These are phyloP conservation scores for Paramecium octaurelia DNA, from an alignment of 73 alveolate genomes.

Conservation along the genomic window DNA sequence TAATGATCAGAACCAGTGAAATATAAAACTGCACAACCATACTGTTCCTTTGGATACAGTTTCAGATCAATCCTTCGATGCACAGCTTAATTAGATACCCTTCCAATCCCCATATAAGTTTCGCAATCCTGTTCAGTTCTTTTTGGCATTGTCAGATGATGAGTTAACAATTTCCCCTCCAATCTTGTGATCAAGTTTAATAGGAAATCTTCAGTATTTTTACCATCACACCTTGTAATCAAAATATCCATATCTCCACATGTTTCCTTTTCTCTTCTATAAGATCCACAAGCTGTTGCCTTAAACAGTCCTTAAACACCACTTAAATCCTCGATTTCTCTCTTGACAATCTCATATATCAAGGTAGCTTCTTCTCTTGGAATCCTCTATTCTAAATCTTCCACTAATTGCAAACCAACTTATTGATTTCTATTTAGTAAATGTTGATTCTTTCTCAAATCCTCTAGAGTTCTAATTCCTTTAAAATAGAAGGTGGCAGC, in stretches of 20 bases:
- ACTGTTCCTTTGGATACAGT: slow-evolving; percentile 81
- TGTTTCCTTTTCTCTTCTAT: slow-evolving; percentile 91
- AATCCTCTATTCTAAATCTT: slow-evolving; percentile 82
- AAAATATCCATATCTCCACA: slow-evolving; percentile 97
- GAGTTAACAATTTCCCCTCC: slow-evolving; percentile 76
- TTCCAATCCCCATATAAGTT: slow-evolving; percentile 89
- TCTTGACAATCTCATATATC: slow-evolving; percentile 73
- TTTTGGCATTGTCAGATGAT: slow-evolving; percentile 74
- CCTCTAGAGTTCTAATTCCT: slow-evolving; percentile 82
- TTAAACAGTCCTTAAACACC: slow-evolving; percentile 55
- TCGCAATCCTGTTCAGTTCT: slow-evolving; percentile 69
- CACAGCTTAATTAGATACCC: slow-evolving; percentile 60
- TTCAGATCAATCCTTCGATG: slow-evolving; percentile 92
- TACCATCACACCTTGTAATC: slow-evolving; percentile 84
- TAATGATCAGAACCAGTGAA: slow-evolving; percentile 95
- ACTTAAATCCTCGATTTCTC: slow-evolving; percentile 27
- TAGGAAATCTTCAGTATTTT: slow-evolving; percentile 75
- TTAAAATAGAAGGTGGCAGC: slow-evolving; percentile 84
- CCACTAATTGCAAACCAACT: slow-evolving; percentile 87
- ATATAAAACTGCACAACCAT: slow-evolving; percentile 90
- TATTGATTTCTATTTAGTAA: slow-evolving; percentile 71
- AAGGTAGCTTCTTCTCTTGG: slow-evolving; percentile 92
- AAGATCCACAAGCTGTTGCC: slow-evolving; percentile 89
- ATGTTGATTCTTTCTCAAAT: slow-evolving; percentile 73
- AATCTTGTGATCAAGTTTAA: slow-evolving; percentile 72